These are phyloP conservation scores for Euclidium syriacum DNA, from an alignment of 345 rosid species.

Conservation along the genomic window DNA sequence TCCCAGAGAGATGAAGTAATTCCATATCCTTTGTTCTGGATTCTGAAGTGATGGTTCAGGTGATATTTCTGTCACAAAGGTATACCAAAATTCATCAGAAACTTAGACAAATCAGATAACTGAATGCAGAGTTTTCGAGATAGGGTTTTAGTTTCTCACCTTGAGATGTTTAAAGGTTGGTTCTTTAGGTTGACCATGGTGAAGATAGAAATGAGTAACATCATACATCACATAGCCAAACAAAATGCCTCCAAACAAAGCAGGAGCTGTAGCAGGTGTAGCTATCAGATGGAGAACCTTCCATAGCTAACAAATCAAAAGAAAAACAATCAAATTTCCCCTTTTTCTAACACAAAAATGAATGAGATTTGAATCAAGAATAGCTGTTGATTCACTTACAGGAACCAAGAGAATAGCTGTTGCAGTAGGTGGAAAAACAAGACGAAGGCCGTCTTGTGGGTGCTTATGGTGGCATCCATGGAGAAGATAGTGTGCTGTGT, in stretches of 20 bases:
- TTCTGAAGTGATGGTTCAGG: constrained; percentile 68
- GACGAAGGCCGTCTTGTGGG: constrained; percentile 81
- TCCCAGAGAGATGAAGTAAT: constrained; percentile 77
- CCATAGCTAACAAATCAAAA: constrained; percentile 41
- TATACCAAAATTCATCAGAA: constrained; percentile 12
- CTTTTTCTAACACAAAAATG: not conserved
- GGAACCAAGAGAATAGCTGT: constrained; percentile 61
- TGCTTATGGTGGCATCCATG: constrained; percentile 94
- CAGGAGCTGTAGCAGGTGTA: constrained; percentile 53
- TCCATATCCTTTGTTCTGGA: constrained; percentile 55
- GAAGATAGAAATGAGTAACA: constrained; percentile 63
- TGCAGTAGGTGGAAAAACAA: constrained; percentile 84
- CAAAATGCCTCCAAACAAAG: constrained; percentile 59
- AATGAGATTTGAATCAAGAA: not conserved
- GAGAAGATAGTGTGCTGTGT: constrained; percentile 72
- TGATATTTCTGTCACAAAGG: constrained; percentile 56
- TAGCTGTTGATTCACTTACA: constrained; percentile 44
- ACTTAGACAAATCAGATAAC: not conserved
- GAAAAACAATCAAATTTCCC: not conserved
- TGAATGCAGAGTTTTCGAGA: not conserved
- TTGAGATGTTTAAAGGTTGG: constrained; percentile 44
- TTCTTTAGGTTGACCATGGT: constrained; percentile 62
- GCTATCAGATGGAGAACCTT: constrained; percentile 39
- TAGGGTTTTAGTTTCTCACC: constrained; percentile 37
- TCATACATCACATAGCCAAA: constrained; percentile 70